Conservation (phyloP, 2,329 filamentous ascomycete genomes). For the Ophiostoma angusticollis region DNA sequence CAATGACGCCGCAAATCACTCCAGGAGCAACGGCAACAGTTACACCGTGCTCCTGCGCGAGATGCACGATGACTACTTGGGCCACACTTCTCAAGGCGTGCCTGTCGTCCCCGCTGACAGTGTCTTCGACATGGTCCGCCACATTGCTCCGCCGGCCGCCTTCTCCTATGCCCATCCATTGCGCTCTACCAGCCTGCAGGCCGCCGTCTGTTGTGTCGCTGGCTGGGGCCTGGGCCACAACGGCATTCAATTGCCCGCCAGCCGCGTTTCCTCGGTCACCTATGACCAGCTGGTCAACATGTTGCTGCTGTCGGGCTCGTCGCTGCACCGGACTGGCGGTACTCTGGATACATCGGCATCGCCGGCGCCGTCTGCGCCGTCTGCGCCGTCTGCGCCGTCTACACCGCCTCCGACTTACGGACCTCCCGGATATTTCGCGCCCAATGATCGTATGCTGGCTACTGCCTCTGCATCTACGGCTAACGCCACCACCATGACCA, state of each 20-base stretch:
- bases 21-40: neutral
- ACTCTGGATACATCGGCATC: no score
- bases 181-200: slow-evolving; percentile 2
- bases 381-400: no score
- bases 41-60: neutral
- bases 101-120: neutral
- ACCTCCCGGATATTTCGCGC: no score
- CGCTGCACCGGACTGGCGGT: slow-evolving; percentile 6
- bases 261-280: neutral
- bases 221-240: slow-evolving; percentile 12
- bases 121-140: slow-evolving; percentile 9
- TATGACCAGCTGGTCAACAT: slow-evolving; percentile 7
- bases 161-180: slow-evolving; percentile 6
- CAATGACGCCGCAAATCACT: neutral
- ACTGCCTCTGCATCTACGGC: no score
- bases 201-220: slow-evolving; percentile 5
- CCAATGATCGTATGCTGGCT: no score
- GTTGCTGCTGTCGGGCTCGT: slow-evolving; percentile 8
- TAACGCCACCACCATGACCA: no score
- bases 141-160: slow-evolving; percentile 7
- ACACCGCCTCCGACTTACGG: no score
- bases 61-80: slow-evolving; percentile 11
- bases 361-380: no score
- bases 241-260: neutral
- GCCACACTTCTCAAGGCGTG: neutral